Percentiles rank a stretch among this genome's conserved stretches.
phyloP scores from a whole-genome alignment of 1,284 basidiomycete genomes.

The Irpex sp. region DNA sequence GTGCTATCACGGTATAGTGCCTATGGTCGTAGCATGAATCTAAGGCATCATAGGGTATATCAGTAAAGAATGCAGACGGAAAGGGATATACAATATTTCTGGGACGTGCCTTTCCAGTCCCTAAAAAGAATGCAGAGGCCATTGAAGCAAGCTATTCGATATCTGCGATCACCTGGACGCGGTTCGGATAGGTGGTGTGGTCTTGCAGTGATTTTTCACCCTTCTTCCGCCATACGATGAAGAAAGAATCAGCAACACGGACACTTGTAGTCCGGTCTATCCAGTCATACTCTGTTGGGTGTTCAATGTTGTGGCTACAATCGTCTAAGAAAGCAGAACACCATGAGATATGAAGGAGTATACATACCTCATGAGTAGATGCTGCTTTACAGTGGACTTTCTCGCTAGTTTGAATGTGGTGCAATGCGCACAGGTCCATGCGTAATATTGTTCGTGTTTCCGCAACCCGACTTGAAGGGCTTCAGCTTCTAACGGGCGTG shows the following conservation, averaged over 20 bases:
- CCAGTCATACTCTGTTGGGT: background rate
- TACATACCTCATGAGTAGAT: background rate
- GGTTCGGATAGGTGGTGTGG: constrained; percentile 12
- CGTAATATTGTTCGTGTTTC: background rate
- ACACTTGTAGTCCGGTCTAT: background rate
- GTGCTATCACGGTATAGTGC: too few species aligned
- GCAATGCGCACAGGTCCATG: background rate
- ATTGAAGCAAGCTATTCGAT: too few species aligned
- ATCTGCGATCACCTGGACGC: too few species aligned
- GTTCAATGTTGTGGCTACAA: background rate
- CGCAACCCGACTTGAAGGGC: background rate
- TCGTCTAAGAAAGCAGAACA: background rate
- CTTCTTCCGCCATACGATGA: background rate
- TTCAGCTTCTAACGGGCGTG: background rate
- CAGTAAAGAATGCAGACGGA: too few species aligned
- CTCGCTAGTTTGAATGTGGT: background rate
- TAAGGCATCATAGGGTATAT: too few species aligned
- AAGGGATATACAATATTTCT: too few species aligned
- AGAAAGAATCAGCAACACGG: background rate
- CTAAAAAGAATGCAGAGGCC: too few species aligned
- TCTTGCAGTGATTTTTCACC: too few species aligned
- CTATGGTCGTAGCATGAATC: too few species aligned
- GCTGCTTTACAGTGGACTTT: background rate
- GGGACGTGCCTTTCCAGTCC: too few species aligned
- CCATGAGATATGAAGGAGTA: background rate